Percentiles rank a stretch among this genome's conserved stretches.
Conservation (phyloP, 371 early-diverging fungal genomes). For the Zychaea mexicana region DNA sequence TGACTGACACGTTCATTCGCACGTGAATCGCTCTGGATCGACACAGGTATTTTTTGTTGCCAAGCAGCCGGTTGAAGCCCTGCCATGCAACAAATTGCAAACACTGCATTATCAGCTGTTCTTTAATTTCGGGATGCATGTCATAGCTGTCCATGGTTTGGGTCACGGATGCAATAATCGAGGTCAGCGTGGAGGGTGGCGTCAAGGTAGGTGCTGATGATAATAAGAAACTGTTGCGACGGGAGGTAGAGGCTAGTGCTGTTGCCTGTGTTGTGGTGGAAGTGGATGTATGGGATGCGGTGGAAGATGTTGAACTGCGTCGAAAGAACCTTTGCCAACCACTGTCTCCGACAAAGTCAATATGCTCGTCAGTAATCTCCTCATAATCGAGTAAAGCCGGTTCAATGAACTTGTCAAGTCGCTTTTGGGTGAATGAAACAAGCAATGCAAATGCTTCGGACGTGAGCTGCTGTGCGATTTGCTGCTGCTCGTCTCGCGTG, state of each 20-base stretch:
- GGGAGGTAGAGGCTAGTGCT: not conserved
- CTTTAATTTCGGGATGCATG: conserved; percentile 55
- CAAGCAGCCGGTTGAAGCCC: conserved; percentile 80
- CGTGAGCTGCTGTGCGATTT: conserved; percentile 62
- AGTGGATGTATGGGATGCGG: conserved; percentile 3
- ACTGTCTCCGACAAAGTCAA: conserved; percentile 54
- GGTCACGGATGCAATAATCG: conserved; percentile 2
- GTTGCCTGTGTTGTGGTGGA: not conserved
- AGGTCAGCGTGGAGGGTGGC: not conserved
- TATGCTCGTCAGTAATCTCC: conserved; percentile 65
- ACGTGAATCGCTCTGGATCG: conserved; percentile 85
- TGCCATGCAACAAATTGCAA: conserved; percentile 71
- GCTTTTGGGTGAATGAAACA: conserved; percentile 55
- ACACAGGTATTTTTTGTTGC: conserved; percentile 70
- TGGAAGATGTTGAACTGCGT: conserved; percentile 3
- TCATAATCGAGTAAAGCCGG: conserved; percentile 74
- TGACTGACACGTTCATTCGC: conserved; percentile 75
- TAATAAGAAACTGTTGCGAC: not conserved
- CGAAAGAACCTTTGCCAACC: conserved; percentile 45
- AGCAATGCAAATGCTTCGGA: conserved; percentile 45
- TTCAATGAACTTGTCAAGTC: conserved; percentile 63
- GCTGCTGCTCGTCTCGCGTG: conserved; percentile 62
- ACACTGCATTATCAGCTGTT: conserved; percentile 66
- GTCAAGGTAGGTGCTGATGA: not conserved
- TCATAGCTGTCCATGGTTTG: conserved; percentile 28